Percentiles rank a stretch among this genome's conserved stretches.
Evolutionary conservation across 1,284 basidiomycete species (phyloP).

Genomic region (Athelia sp.): DNA sequence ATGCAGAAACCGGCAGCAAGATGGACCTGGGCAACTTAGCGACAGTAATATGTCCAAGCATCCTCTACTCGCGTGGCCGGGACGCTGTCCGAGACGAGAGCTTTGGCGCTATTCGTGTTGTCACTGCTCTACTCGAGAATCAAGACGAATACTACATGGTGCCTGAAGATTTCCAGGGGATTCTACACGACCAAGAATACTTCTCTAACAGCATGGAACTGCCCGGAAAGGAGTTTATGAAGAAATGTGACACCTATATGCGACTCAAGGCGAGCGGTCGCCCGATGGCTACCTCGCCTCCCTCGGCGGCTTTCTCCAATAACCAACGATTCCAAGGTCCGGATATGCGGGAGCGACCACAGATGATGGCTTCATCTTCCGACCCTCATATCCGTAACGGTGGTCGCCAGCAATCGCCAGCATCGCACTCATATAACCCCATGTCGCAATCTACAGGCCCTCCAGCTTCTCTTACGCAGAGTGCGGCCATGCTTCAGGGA

Average conservation of each 20-base stretch:
- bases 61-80: slow-evolving; percentile 81
- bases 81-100: slow-evolving; percentile 92
- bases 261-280: slow-evolving; percentile 42
- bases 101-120: slow-evolving; percentile 85
- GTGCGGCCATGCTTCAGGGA: slow-evolving; percentile 28
- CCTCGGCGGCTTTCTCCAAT: slow-evolving; percentile 21
- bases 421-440: slow-evolving; percentile 33
- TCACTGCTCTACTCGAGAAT: slow-evolving; percentile 82
- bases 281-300: slow-evolving; percentile 30
- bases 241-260: slow-evolving; percentile 82
- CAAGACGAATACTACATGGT: slow-evolving; percentile 94
- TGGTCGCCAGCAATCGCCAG: slow-evolving; percentile 34
- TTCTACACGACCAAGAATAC: slow-evolving; percentile 83
- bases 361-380: slow-evolving; percentile 27
- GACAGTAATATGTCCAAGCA: slow-evolving; percentile 97
- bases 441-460: slow-evolving; percentile 37
- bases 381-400: slow-evolving; percentile 39
- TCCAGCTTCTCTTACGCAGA: slow-evolving; percentile 36
- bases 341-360: slow-evolving; percentile 24
- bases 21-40: slow-evolving; percentile 98
- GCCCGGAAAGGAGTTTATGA: slow-evolving; percentile 85
- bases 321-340: slow-evolving; percentile 21
- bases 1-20: slow-evolving; percentile 97
- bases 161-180: slow-evolving; percentile 78
- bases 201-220: slow-evolving; percentile 80